Evolutionary conservation across 495 filamentous ascomycete genomes (phyloP), one percentile per base, ranked within the genome.

Genomic region (Lasiosphaeria ovina): DNA sequence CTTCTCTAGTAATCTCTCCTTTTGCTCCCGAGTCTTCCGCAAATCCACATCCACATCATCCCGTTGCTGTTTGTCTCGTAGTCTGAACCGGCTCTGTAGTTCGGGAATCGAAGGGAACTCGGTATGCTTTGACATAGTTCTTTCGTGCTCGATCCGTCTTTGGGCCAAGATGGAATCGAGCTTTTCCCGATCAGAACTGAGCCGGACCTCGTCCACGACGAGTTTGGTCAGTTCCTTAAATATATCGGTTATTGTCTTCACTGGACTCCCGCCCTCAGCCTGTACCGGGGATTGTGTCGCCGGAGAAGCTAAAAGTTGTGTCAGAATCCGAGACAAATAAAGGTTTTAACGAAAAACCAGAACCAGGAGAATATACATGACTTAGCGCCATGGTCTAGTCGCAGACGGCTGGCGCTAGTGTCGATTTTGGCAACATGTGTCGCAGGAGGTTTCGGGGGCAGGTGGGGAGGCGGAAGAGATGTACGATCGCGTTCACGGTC

Each of bases 101-200:
- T 75, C 72, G 0, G 67, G 61, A 0, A 72, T 24, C 5, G 69
- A 70, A 11, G 71, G 67, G 32, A 73, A 72, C 4, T 70, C 69
- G n/a, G 60, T 60, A 57, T 66, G 61, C 35, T 67, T 72, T 1
- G 48, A 40, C 48, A 44, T 59, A 0, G 65, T 55, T 34, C 52
- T 69, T 5, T 72, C 52, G 52, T 68, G 68, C 35, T 74, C 71
- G 0, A 35, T 53, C 17, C 65, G 51, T 47, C 68, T 63, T 16
- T 57, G 42, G 5, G 40, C 51, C 31, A 60, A 12, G 14, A 51
- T 55, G 40, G 63, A 66, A 1, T 67, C 64, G 1, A 67, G 34
- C 11, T 35, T 33, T 12, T 65, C 66, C 9, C 35, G 42, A 33
- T 60, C 51, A 8, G 35, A n/a, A 45, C 36, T 36, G 7, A 66